Conservation (phyloP, 345 rosid genomes). For the Eucalyptus polybractea region DNA sequence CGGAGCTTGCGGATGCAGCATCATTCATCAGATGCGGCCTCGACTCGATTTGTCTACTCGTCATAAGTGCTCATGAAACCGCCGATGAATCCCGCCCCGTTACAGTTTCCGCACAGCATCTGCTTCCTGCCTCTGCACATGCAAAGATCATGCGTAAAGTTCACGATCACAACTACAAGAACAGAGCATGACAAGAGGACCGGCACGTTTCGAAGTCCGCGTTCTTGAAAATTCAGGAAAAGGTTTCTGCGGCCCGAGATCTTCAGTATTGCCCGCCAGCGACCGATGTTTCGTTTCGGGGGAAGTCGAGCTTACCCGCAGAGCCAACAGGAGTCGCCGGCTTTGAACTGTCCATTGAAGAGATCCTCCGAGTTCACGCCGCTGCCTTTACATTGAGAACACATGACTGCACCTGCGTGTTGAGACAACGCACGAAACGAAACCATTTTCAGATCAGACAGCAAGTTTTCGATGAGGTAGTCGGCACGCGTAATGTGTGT, state of each 20-base stretch:
- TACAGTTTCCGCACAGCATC: conserved; percentile 46
- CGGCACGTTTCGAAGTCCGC: background rate
- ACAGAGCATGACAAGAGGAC: background rate
- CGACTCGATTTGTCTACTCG: background rate
- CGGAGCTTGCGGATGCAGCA: background rate
- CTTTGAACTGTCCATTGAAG: conserved; percentile 41
- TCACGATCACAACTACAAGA: background rate
- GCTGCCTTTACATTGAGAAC: conserved; percentile 51
- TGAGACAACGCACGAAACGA: background rate
- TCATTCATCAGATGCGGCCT: background rate
- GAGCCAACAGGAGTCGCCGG: conserved; percentile 51
- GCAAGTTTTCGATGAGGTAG: background rate
- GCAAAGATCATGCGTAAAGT: background rate
- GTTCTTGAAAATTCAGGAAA: background rate
- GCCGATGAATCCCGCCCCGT: conserved; percentile 58
- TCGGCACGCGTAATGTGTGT: background rate
- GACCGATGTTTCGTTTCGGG: background rate
- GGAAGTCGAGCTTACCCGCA: conserved; percentile 24
- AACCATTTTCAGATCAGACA: background rate
- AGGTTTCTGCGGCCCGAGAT: background rate
- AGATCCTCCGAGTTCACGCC: conserved; percentile 43
- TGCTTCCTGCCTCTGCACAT: conserved; percentile 37
- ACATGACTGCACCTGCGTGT: conserved; percentile 26
- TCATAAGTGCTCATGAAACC: conserved; percentile 55
- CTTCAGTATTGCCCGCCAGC: background rate